A percentile compares a stretch with the other conserved stretches of the same genome.
Conservation (phyloP, 352 stramenopile genomes). For the Globisporangium orthogonon region DNA sequence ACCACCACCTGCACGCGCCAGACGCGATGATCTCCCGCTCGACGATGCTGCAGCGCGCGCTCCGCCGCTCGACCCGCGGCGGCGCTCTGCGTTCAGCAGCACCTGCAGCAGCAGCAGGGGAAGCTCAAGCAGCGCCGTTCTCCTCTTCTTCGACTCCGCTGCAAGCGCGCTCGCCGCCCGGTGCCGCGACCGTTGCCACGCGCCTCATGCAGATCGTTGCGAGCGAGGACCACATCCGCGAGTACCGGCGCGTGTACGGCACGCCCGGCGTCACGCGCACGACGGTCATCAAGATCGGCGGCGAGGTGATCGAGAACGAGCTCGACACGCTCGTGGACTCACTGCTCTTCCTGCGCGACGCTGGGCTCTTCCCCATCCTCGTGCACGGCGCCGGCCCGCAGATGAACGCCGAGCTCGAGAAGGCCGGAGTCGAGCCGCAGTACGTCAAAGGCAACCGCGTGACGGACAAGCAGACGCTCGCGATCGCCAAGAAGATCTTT, state of each 20-base stretch:
- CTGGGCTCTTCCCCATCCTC: slow-evolving; percentile 79
- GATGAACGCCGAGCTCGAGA: slow-evolving; percentile 84
- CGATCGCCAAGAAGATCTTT: slow-evolving; percentile 85
- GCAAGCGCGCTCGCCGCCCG: slow-evolving; percentile 12
- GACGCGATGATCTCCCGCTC: not conserved
- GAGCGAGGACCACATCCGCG: slow-evolving; percentile 45
- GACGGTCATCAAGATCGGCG: slow-evolving; percentile 88
- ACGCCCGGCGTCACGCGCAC: slow-evolving; percentile 63
- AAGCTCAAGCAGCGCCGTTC: not conserved
- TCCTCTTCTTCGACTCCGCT: not conserved
- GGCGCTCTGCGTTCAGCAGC: not conserved
- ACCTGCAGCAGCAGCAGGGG: not conserved
- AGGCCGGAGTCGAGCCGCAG: slow-evolving; percentile 75
- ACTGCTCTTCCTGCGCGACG: slow-evolving; percentile 78
- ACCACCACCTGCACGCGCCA: not conserved
- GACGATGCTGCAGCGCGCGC: not conserved
- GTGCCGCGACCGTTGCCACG: slow-evolving; percentile 30
- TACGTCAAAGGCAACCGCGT: slow-evolving; percentile 87
- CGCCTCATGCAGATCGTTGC: slow-evolving; percentile 51
- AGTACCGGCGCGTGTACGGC: slow-evolving; percentile 72
- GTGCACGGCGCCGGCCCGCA: slow-evolving; percentile 86
- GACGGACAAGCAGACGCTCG: slow-evolving; percentile 81
- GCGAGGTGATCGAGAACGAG: slow-evolving; percentile 86
- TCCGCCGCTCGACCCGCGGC: not conserved
- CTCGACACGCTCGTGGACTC: slow-evolving; percentile 81